Percentiles rank a stretch among this genome's conserved stretches.
Conservation (phyloP, 768 basidiomycete genomes). For the Inosperma sp. region DNA sequence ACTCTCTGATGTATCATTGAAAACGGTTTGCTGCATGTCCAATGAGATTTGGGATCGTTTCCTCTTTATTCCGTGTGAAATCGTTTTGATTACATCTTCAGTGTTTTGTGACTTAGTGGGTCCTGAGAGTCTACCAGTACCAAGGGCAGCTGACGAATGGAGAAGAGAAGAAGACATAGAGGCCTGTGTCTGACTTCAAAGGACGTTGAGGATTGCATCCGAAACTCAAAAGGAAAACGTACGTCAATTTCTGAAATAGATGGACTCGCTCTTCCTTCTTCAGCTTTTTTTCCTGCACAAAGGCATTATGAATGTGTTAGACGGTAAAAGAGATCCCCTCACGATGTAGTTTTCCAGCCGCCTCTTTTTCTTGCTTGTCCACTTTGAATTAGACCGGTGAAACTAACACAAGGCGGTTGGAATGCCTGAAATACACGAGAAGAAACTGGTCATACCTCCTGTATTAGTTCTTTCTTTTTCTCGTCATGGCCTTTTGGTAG, state of each 20-base stretch:
- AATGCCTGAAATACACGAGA: background rate
- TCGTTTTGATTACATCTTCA: background rate
- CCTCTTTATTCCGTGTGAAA: constrained; percentile 39
- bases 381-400: constrained; percentile 59
- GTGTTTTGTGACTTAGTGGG: constrained; percentile 4
- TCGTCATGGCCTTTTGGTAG: constrained; percentile 55
- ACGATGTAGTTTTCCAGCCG: constrained; percentile 91
- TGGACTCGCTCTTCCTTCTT: constrained; percentile 80
- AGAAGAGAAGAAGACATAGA: constrained; percentile 55
- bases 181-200: constrained; percentile 68
- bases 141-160: constrained; percentile 79
- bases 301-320: constrained; percentile 3
- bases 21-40: constrained; percentile 16
- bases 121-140: constrained; percentile 65
- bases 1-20: constrained; percentile 9
- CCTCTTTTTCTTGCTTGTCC: constrained; percentile 83
- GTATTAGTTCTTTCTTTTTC: constrained; percentile 51
- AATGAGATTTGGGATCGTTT: constrained; percentile 43
- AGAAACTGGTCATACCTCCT: constrained; percentile 44
- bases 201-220: constrained; percentile 19
- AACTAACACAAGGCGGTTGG: constrained; percentile 31
- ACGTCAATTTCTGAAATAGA: constrained; percentile 82
- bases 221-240: constrained; percentile 27
- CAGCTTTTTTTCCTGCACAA: constrained; percentile 76
- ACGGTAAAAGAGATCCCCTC: constrained; percentile 21